Base-by-base conservation (phyloP, 202 grass and related monocot species). In the Setaria italica region DNA sequence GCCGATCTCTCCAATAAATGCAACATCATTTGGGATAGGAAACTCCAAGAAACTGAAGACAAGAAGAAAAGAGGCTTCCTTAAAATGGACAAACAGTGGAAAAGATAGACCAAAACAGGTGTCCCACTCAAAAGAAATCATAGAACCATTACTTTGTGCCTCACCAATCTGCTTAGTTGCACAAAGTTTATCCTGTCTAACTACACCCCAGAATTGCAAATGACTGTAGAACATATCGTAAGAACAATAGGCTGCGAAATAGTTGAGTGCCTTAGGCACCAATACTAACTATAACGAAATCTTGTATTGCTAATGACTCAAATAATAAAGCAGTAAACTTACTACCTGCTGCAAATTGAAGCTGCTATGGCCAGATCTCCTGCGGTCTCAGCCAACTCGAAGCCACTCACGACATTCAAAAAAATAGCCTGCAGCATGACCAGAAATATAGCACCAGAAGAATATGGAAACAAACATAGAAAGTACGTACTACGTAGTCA, bases 341-440 rank as follows among this genome's bases (percentile, higher is more conserved):
- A 21, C 14, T 91, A 99, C 96, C 96, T 96, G 93, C 96, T 99
- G 87, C 90, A 96, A 90, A 99, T 95, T 62, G 96, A 92, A 88
- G 91, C 90, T 77, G 90, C 93, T 85, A 95, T 87, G 10, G 96
- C 96, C 72, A 99, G 87, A 89, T 99, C 96, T 76, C 93, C 96
- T 89, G 96, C 93, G 10, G 96, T 95, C 82, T 99, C 96, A 80
- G 87, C 56, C 85, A 99, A 72, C 67, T 92, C 76, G 30, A 91
- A 85, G 54, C 96, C 96, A 90, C 96, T 92, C 60, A 99, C 93
- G 25, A 99, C 91, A 90, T 99, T 95, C 58, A 99, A 81, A 94
- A 91, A 99, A 88, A 96, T 87, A 77, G 76, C 65, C 93, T 99
- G 87, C 67, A 87, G 33, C 21, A 67, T 9, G 81, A 89, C 74